Conservation (phyloP, 1,284 basidiomycete species). For the Cutaneotrichosporon cyanovorans region DNA sequence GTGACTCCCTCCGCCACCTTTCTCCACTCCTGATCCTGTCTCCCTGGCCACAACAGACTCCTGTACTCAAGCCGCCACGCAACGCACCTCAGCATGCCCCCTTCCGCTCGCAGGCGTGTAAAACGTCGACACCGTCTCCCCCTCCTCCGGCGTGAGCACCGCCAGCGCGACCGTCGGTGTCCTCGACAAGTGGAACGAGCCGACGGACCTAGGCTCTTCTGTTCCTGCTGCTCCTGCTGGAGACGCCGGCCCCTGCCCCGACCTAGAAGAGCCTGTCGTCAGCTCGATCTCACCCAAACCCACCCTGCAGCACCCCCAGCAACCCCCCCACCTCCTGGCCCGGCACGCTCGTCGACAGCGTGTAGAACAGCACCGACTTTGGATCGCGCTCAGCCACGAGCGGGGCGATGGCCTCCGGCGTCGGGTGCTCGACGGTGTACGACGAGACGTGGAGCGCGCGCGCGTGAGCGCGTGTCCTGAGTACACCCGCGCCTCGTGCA, state of each 20-base stretch:
- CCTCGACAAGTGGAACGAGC: constrained; percentile 26
- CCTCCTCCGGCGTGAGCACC: constrained; percentile 19
- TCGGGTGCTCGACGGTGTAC: constrained; percentile 26
- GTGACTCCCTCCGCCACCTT: no score
- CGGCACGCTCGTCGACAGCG: constrained; percentile 31
- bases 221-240: no score
- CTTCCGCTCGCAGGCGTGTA: constrained; percentile 25
- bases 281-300: no score
- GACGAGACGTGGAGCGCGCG: constrained; percentile 10
- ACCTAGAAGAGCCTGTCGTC: no score
- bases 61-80: no score
- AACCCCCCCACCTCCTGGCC: constrained; percentile 14
- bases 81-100: constrained; percentile 31
- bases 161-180: constrained; percentile 29
- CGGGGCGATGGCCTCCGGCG: background rate
- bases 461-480: no score
- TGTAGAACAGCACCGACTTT: constrained; percentile 20
- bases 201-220: no score
- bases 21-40: no score
- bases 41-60: no score
- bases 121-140: constrained; percentile 10
- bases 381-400: background rate
- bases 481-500: background rate
- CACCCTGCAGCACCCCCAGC: constrained; percentile 16
- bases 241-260: no score